Conservation (phyloP, 768 basidiomycete genomes). For the Lentinula edodes region DNA sequence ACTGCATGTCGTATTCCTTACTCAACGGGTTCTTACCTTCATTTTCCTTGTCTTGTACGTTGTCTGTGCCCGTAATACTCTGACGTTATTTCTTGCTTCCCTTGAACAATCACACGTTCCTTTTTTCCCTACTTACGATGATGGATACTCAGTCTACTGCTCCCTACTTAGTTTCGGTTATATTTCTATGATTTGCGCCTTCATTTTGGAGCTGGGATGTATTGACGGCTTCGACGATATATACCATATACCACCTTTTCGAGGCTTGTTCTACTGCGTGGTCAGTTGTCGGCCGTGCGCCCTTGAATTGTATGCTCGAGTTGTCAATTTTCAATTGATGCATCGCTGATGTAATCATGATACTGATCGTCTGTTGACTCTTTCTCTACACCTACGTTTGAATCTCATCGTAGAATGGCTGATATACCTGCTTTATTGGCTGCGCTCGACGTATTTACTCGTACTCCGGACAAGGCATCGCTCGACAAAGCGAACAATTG, state of each 20-base stretch:
- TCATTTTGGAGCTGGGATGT: slow-evolving; percentile 34
- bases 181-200: slow-evolving; percentile 31
- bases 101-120: slow-evolving; percentile 46
- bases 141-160: slow-evolving; percentile 49
- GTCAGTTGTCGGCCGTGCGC: slow-evolving; percentile 9
- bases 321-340: neutral
- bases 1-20: neutral
- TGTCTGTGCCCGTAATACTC: slow-evolving; percentile 28
- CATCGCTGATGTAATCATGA: neutral
- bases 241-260: slow-evolving; percentile 32
- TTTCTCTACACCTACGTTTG: neutral
- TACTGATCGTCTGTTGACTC: neutral
- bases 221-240: slow-evolving; percentile 29
- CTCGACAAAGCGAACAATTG: slow-evolving; percentile 88
- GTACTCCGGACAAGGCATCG: slow-evolving; percentile 76
- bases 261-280: slow-evolving; percentile 12
- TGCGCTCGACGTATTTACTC: slow-evolving; percentile 74
- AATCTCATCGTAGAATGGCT: slow-evolving; percentile 41
- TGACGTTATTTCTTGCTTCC: slow-evolving; percentile 37
- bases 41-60: slow-evolving; percentile 23
- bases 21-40: slow-evolving; percentile 16
- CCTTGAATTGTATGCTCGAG: slow-evolving; percentile 10
- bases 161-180: slow-evolving; percentile 45
- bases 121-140: slow-evolving; percentile 25
- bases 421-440: slow-evolving; percentile 69